Evolutionary conservation across 2,329 filamentous ascomycete genomes (phyloP).

Genomic region (Fusarium gaditjirri): DNA sequence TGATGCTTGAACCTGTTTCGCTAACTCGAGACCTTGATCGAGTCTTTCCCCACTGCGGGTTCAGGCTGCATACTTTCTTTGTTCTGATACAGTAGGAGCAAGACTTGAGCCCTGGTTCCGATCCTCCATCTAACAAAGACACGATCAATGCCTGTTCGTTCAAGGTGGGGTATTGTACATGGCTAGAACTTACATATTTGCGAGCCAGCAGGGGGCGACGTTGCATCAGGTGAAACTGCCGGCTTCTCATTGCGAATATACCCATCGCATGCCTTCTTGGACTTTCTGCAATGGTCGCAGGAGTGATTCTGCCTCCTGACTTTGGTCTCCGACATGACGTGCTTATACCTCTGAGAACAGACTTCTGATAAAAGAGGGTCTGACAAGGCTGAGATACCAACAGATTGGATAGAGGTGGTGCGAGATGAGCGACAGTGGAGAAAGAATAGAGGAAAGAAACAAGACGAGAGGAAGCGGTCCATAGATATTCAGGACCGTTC

Average conservation of each 20-base stretch:
- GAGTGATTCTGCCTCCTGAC: background rate
- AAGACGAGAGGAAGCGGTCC: background rate
- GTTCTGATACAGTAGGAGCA: background rate
- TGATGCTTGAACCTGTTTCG: background rate
- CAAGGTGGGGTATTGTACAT: background rate
- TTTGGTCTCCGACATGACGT: background rate
- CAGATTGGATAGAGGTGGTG: background rate
- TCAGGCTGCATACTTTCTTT: background rate
- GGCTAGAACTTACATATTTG: background rate
- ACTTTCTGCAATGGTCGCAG: background rate
- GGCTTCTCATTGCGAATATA: background rate
- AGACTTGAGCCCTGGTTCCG: background rate
- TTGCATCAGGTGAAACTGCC: background rate
- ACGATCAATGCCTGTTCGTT: background rate
- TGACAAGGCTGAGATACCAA: background rate
- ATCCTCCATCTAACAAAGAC: background rate
- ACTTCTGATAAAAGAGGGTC: background rate
- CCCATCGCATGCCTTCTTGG: background rate
- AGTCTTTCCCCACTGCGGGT: background rate
- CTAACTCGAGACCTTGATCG: background rate
- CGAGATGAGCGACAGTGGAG: background rate
- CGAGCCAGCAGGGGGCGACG: background rate
- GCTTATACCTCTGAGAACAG: background rate
- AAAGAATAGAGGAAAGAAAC: slow-evolving; percentile 2
- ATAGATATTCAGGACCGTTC: background rate